Evolutionary conservation across 441 rosid genomes (phyloP), one percentile per base, ranked within the genome.

Genomic region (Erodium texanum): DNA sequence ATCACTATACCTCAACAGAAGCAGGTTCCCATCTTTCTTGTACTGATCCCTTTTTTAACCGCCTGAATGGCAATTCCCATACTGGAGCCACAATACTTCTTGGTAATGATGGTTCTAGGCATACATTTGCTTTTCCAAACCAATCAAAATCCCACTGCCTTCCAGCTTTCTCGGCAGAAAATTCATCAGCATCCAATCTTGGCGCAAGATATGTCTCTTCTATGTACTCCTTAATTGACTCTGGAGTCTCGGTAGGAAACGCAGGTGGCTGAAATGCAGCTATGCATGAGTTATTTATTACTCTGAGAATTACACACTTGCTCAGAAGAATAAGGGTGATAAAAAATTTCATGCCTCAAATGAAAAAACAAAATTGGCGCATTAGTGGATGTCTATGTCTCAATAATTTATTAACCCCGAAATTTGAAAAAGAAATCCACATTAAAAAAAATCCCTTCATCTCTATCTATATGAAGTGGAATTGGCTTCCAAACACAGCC

Each of bases 81-180:
- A 79, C 82, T 0, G 97, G 99, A 65, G 85, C 86, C 54, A 92
- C 83, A 66, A 86, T 84, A 22, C 89, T 80, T 61, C 90, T 85
- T 0, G 98, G 87, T 77, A 88, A 72, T 14, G 97, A 84, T 24
- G 92, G 98, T 68, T 92, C 90, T 65, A 81, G 77, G 3, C 93
- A 87, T 65, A 87, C 82, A 66, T 88, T 87, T 41, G 84, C 96
- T 84, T 76, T 85, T 23, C 82, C 83, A 84, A 94, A 92, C 99
- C 99, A 94, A 76, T 94, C 92, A 75, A 92, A 92, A 68, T 89
- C 90, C 99, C 99, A 94, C 74, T 88, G 97, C 78, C 85, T 86
- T 76, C 86, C 93, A 70, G 81, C 83, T 20, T 85, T 88, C 72
- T 88, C 87, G 0, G 92, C 84, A 27, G 93, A 86, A 78, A 89